Conservation (phyloP, 371 early-diverging fungal genomes). For the Parasitella parasitica region DNA sequence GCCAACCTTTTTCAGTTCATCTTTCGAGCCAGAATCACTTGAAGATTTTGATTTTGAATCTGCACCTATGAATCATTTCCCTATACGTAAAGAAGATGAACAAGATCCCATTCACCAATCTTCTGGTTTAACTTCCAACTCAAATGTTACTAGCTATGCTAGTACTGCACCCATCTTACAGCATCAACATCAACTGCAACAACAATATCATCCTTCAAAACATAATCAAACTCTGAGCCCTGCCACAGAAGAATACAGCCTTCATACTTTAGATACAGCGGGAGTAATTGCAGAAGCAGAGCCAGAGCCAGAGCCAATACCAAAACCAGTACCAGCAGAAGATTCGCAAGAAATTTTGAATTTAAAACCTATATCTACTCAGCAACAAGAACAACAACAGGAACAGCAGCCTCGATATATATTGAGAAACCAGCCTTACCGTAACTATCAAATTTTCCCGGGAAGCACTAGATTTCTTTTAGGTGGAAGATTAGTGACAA, state of each 20-base stretch:
- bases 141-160: conserved; percentile 18
- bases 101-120: conserved; percentile 21
- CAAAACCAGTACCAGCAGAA: background rate
- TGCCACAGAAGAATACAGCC: conserved; percentile 7
- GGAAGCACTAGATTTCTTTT: conserved; percentile 57
- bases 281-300: background rate
- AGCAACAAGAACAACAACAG: background rate
- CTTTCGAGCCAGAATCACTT: conserved; percentile 25
- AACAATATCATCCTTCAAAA: conserved; percentile 1
- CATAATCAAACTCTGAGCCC: background rate
- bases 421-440: background rate
- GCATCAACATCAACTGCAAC: conserved; percentile 1
- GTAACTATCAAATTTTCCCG: conserved; percentile 36
- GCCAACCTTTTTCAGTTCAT: conserved; percentile 15
- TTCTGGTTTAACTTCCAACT: conserved; percentile 22
- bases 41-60: conserved; percentile 28
- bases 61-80: conserved; percentile 9
- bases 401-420: background rate
- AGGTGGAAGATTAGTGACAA: conserved; percentile 69
- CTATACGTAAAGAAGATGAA: background rate
- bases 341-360: conserved; percentile 4
- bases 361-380: background rate
- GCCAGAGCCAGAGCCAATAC: too few species aligned
- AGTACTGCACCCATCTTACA: conserved; percentile 23
- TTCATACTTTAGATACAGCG: background rate